Base-by-base conservation (phyloP, 108 stramenopile species). In the Craspedostauros australis region DNA sequence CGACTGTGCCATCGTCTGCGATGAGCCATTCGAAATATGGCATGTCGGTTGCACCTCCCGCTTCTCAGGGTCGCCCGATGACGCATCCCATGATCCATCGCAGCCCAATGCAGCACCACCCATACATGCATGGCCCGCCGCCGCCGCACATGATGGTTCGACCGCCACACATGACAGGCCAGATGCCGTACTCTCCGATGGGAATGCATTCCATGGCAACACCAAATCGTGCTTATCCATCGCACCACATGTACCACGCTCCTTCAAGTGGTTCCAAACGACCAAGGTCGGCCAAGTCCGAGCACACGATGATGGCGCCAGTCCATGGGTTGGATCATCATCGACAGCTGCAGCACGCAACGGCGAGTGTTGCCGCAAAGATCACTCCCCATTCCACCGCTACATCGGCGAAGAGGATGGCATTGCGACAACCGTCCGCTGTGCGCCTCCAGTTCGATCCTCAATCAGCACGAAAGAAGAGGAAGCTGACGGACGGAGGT, bases 181-280 rank as follows among this genome's bases (percentile, higher is more conserved):
- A 22, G n/a, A 47, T 62, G 40, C 62, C 62, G 1, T 73, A 73
- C 31, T 46, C 72, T 36, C 63, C 71, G 14, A 75, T 71, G 77
- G 57, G 64, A 42, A 63, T 64, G 50, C 49, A 36, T 12, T 36
- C 11, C 34, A 12, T n/a, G n/a, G n/a, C n/a, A n/a, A n/a, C n/a
- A n/a, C n/a, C n/a, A n/a, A n/a, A n/a, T n/a, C n/a, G n/a, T n/a
- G n/a, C n/a, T n/a, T n/a, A n/a, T n/a, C n/a, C n/a, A n/a, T n/a
- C n/a, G n/a, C n/a, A n/a, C n/a, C n/a, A n/a, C n/a, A n/a, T n/a
- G n/a, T n/a, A n/a, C n/a, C n/a, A n/a, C n/a, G n/a, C n/a, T n/a
- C n/a, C n/a, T n/a, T n/a, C n/a, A n/a, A n/a, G n/a, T n/a, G n/a
- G n/a, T n/a, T n/a, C n/a, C n/a, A n/a, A n/a, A n/a, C n/a, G n/a